Base-by-base conservation (phyloP, 2,329 filamentous ascomycete species). In the Aureobasidium uvarum region DNA sequence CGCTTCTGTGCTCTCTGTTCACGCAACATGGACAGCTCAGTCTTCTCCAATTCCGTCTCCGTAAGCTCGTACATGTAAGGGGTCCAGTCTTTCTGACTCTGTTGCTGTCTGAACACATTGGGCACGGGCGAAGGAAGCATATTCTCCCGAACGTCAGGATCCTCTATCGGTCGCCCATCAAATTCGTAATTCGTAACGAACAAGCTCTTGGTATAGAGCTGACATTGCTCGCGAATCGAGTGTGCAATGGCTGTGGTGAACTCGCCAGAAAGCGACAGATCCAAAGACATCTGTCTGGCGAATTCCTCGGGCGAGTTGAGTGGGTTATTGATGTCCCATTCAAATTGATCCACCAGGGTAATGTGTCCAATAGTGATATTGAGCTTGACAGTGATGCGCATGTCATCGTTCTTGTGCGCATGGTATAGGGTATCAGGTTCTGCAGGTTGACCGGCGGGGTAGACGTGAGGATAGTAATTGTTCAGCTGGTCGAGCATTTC, bases 311-410 rank as follows among this genome's bases (percentile, higher is more conserved):
- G 92, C 0, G 90, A 96, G 76, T 99, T 99, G 64, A 89, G 81
- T 0, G 93, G 90, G 75, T 96, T 96, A 78, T 98, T 98, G 75
- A 98, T 92, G 72, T 99, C 95, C 95, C 95, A 99, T 77, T 99
- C 95, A 68, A 99, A 98, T 75, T 98, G 95, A 73, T 99, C 95
- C 41, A 97, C 89, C 31, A 99, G 82, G 0, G 93, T 98, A 74
- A 96, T 91, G 69, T 91, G 89, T 46, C 94, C 95, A 73, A 99
- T 97, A 7, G 95, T 98, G 73, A 99, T 96, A 77, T 98, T 97
- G 59, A 99, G 83, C 77, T 97, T 98, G 77, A 99, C 87, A 50
- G 96, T 81, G 70, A 99, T 90, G 59, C 95, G 89, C 94, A 99
- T 97, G 80, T 99, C 95, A 75, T 99, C 95, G 74, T 99, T 96